A percentile compares a stretch with the other conserved stretches of the same genome.
phyloP scores from a whole-genome alignment of 495 filamentous ascomycete species.

The Aspergillus sclerotiicarbonarius region DNA sequence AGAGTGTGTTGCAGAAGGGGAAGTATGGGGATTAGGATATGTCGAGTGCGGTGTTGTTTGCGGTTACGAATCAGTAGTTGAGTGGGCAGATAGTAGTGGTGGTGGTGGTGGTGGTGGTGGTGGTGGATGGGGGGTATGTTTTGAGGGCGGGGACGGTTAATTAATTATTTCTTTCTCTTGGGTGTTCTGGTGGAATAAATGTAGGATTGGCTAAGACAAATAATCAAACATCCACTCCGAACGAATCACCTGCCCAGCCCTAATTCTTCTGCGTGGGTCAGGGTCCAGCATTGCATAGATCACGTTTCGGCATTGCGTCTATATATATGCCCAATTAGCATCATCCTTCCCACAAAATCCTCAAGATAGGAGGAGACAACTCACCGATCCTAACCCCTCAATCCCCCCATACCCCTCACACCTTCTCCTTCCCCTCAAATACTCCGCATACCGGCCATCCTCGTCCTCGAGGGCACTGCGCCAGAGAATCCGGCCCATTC shows the following conservation, averaged over 20 bases:
- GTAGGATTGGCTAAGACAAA: no score
- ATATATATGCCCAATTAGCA: not conserved
- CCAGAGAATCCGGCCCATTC: slow-evolving; percentile 19
- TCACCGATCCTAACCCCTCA: slow-evolving; percentile 10
- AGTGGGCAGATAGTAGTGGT: slow-evolving; percentile 68
- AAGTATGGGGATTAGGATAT: slow-evolving; percentile 72
- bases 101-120: slow-evolving; percentile 59
- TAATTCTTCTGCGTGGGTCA: slow-evolving; percentile 72
- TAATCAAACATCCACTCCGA: slow-evolving; percentile 83
- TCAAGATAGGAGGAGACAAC: not conserved
- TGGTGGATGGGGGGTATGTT: slow-evolving; percentile 64
- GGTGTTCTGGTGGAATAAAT: no score
- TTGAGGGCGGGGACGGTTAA: slow-evolving; percentile 30
- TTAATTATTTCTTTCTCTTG: no score
- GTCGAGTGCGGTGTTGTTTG: slow-evolving; percentile 63
- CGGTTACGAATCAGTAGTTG: slow-evolving; percentile 65
- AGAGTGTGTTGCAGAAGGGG: slow-evolving; percentile 47
- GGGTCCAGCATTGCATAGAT: slow-evolving; percentile 94
- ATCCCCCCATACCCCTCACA: slow-evolving; percentile 2
- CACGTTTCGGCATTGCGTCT: slow-evolving; percentile 69
- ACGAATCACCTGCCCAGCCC: slow-evolving; percentile 81
- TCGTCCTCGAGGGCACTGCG: slow-evolving; percentile 6
- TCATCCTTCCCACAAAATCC: not conserved
- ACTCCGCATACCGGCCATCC: slow-evolving; percentile 5
- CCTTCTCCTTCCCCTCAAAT: not conserved